Percentiles rank a stretch among this genome's conserved stretches.
These are phyloP conservation scores for Kwoniella dendrophila DNA, from an alignment of 768 basidiomycete species.

Conservation along the genomic window DNA sequence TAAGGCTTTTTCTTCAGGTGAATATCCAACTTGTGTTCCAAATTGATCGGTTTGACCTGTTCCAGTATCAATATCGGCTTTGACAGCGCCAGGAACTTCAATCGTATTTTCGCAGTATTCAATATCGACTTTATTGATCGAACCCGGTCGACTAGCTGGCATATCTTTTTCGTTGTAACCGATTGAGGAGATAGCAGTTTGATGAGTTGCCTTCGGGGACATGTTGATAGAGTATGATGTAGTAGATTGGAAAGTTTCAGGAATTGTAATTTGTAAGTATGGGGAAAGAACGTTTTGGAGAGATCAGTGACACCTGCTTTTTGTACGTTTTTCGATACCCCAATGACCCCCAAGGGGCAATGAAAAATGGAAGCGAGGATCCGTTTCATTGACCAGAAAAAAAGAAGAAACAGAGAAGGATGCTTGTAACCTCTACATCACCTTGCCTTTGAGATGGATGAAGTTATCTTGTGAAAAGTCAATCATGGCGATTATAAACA, in stretches of 20 bases:
- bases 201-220: background rate
- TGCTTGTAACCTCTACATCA: too few species aligned
- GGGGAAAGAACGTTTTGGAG: too few species aligned
- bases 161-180: background rate
- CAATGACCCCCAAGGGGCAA: too few species aligned
- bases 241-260: background rate
- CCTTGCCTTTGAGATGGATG: too few species aligned
- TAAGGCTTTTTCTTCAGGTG: constrained; percentile 6
- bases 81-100: background rate
- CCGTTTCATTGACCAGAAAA: too few species aligned
- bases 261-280: background rate
- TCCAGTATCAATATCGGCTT: background rate
- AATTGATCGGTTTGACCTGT: constrained; percentile 12
- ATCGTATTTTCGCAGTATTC: constrained; percentile 4
- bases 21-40: constrained; percentile 3
- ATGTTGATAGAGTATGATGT: too few species aligned
- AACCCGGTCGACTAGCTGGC: background rate
- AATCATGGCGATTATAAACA: too few species aligned
- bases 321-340: too few species aligned
- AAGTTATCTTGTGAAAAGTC: too few species aligned
- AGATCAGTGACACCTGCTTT: too few species aligned
- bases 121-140: constrained; percentile 3
- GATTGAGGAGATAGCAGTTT: background rate
- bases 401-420: too few species aligned
- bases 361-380: too few species aligned